Conservation (phyloP, 176 grass and related monocot species). For the Tillandsia fasciculata region DNA sequence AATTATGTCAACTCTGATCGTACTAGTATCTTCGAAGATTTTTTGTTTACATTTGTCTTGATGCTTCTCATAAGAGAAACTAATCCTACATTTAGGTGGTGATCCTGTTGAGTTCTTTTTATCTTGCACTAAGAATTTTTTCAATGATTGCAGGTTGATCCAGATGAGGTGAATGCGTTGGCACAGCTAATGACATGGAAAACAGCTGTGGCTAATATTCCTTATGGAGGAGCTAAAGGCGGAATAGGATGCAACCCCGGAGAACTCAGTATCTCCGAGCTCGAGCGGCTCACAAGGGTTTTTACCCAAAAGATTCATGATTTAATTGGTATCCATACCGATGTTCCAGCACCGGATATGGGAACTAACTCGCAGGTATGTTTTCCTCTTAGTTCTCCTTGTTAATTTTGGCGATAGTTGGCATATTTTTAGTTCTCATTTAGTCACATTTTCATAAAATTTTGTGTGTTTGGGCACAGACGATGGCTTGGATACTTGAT, state of each 20-base stretch:
- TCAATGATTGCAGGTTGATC: conserved; percentile 50
- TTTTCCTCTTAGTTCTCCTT: background rate
- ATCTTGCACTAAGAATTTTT: conserved; percentile 6
- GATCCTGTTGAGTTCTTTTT: background rate
- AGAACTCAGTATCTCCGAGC: conserved; percentile 66
- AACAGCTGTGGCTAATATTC: conserved; percentile 84
- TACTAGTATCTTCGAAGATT: no score
- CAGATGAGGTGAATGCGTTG: conserved; percentile 91
- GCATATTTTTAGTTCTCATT: background rate
- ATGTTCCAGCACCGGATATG: conserved; percentile 94
- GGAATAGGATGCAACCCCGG: conserved; percentile 85
- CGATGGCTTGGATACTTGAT: conserved; percentile 95
- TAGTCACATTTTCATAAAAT: background rate
- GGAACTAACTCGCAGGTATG: conserved; percentile 78
- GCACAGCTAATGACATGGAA: conserved; percentile 98
- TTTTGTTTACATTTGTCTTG: no score
- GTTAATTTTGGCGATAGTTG: background rate
- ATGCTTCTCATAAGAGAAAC: no score
- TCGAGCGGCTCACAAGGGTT: conserved; percentile 76
- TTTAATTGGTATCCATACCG: conserved; percentile 83
- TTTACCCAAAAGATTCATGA: conserved; percentile 98
- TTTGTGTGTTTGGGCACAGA: conserved; percentile 30
- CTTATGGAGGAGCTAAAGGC: conserved; percentile 90
- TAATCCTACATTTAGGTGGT: no score
- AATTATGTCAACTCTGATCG: no score